These are phyloP conservation scores for Passalora sequoiae DNA, from an alignment of 2,329 filamentous ascomycete species.

Conservation along the genomic window DNA sequence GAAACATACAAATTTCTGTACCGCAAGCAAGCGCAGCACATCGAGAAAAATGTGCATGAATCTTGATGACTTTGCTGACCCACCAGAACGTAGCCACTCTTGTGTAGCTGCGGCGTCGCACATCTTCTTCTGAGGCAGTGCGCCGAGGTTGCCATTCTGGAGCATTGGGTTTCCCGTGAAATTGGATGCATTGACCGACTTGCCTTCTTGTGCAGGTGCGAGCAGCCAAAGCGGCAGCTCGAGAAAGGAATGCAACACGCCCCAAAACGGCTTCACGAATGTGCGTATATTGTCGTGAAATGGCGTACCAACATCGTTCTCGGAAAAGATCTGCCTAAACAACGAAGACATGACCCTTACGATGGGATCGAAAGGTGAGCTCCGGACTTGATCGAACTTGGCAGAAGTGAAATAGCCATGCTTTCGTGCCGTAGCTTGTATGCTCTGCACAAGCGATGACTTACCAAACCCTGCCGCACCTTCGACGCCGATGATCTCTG, in stretches of 20 bases:
- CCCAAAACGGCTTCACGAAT: conserved; percentile 55
- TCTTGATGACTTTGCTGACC: conserved; percentile 55
- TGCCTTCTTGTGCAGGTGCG: conserved; percentile 25
- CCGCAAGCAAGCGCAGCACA: conserved; percentile 72
- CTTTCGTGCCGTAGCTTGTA: conserved; percentile 53
- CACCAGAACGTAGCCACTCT: conserved; percentile 44
- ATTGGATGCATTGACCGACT: conserved; percentile 5
- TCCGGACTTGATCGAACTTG: conserved; percentile 56
- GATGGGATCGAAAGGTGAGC: conserved; percentile 58
- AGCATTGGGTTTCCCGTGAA: conserved; percentile 6
- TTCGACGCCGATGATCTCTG: conserved; percentile 55
- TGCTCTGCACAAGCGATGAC: conserved; percentile 54
- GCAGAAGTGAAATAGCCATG: conserved; percentile 57
- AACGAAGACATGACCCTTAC: conserved; percentile 56
- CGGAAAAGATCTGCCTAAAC: conserved; percentile 61
- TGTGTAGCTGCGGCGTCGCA: conserved; percentile 35
- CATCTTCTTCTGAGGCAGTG: conserved; percentile 20
- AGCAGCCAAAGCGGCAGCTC: conserved; percentile 63
- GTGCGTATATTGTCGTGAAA: conserved; percentile 56
- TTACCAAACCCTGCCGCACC: conserved; percentile 57
- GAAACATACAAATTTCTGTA: conserved; percentile 81
- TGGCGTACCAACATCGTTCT: conserved; percentile 56
- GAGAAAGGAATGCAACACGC: conserved; percentile 52
- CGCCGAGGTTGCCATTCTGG: conserved; percentile 12
- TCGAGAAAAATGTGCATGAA: conserved; percentile 86